Evolutionary conservation across 2,329 filamentous ascomycete genomes (phyloP), one percentile per base, ranked within the genome.

Genomic region (Sordariomycetes sp.): DNA sequence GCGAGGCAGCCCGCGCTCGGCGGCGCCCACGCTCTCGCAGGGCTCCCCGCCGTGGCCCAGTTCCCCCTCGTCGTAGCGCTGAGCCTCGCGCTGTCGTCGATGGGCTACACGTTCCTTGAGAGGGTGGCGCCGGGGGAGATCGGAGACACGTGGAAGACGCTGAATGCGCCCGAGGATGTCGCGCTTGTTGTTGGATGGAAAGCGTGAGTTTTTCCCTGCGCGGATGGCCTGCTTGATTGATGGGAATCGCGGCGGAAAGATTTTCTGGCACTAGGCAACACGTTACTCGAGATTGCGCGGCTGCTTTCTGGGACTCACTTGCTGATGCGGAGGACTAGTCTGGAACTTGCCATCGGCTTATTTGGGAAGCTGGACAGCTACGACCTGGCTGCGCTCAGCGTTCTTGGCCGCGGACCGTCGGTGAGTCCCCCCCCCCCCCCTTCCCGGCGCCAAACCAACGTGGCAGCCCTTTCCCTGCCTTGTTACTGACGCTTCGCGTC

Each of bases 331-430:
- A 39, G 15, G 10, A 75, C 74, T 77, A 88, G 80, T 67, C 68
- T 83, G 53, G 85, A 90, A 67, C 75, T 95, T 56, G 81, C 76
- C 25, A 66, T 91, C 53, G 85, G 81, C 53, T 96, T 90, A 89
- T 80, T 80, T 63, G 75, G 83, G 51, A 77, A 84, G 61, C 88
- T 87, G 67, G 89, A 95, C 69, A 83, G 86, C 71, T 77, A 82
- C 67, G 86, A 89, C 68, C 74, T 87, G 55, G 80, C 79, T 12
- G 77, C 81, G 53, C 73, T 89, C 65, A 80, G 81, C 59, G 68
- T 89, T 60, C 74, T 96, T 50, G 85, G 86, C 57, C 84, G 90
- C 70, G 80, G 86, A 22, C 92, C 91, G 51, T 81, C 82, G 64
- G 81, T 85, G 68, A 71, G 79, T 42, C 25, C 24, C 54, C 39